phyloP scores from a whole-genome alignment of 2,329 filamentous ascomycete genomes.

The Corynespora cassiicola region DNA sequence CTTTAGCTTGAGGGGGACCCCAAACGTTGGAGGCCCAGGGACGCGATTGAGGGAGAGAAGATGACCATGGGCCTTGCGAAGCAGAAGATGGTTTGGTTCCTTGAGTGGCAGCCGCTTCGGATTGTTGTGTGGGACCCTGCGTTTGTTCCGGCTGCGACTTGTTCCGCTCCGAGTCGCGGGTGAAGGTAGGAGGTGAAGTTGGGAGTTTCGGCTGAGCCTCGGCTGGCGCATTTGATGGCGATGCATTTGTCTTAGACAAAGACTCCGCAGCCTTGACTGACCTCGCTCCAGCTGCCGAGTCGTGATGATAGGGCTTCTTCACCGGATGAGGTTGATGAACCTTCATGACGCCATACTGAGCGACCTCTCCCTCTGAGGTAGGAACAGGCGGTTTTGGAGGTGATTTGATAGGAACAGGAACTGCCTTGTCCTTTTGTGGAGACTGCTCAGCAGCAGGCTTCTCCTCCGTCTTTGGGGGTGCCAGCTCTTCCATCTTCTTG shows the following conservation, averaged over 20 bases:
- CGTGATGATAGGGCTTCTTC: constrained; percentile 32
- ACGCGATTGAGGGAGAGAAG: constrained; percentile 30
- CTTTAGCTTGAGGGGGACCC: constrained; percentile 72
- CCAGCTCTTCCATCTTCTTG: constrained; percentile 74
- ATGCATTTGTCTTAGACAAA: constrained; percentile 21
- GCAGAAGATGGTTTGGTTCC: constrained; percentile 29
- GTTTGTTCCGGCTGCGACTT: constrained; percentile 16
- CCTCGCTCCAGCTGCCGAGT: constrained; percentile 20
- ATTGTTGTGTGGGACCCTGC: constrained; percentile 13
- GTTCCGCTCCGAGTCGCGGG: constrained; percentile 28
- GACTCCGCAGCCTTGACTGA: constrained; percentile 7
- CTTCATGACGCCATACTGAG: constrained; percentile 69
- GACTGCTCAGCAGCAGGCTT: constrained; percentile 39
- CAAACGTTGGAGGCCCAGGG: constrained; percentile 66
- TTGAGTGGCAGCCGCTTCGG: constrained; percentile 5
- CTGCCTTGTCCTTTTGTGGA: constrained; percentile 54
- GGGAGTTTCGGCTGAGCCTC: constrained; percentile 25
- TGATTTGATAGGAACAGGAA: constrained; percentile 43
- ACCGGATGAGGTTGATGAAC: constrained; percentile 64
- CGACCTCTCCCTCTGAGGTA: constrained; percentile 62
- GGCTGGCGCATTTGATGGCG: constrained; percentile 26
- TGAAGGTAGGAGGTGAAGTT: constrained; percentile 20
- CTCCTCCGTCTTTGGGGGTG: constrained; percentile 49
- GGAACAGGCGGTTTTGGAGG: constrained; percentile 66
- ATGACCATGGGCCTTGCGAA: constrained; percentile 32